These are phyloP conservation scores for Diplodia seriata DNA, from an alignment of 2,329 filamentous ascomycete species.

Conservation along the genomic window DNA sequence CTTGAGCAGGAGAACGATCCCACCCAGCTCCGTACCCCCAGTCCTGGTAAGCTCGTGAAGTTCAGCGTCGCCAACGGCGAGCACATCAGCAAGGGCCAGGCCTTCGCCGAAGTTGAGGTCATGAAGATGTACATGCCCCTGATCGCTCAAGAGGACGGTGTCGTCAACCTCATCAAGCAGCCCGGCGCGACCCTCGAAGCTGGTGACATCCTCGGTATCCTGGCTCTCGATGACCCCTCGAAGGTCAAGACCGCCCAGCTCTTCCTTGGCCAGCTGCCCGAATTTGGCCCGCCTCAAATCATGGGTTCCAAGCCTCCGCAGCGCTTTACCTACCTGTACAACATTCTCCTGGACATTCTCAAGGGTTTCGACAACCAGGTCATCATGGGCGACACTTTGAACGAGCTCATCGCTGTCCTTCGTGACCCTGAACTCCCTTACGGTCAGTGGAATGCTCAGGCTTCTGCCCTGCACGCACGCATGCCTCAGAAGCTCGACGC, in stretches of 20 bases:
- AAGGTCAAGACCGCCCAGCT: constrained; percentile 96
- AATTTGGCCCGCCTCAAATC: constrained; percentile 83
- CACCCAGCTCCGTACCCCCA: constrained; percentile 92
- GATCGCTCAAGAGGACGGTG: constrained; percentile 90
- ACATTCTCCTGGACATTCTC: constrained; percentile 85
- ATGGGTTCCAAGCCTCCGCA: constrained; percentile 92
- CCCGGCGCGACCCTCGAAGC: constrained; percentile 97
- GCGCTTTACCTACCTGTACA: constrained; percentile 77
- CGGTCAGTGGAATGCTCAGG: constrained; percentile 94
- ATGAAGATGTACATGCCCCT: constrained; percentile 99
- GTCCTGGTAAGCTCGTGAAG: constrained; percentile 97
- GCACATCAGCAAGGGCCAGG: constrained; percentile 88
- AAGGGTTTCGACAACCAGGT: constrained; percentile 96
- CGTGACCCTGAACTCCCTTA: constrained; percentile 90
- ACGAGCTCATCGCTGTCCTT: constrained; percentile 88
- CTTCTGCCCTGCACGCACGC: constrained; percentile 93
- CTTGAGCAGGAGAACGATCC: constrained; percentile 99
- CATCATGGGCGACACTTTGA: constrained; percentile 86
- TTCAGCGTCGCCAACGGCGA: constrained; percentile 95
- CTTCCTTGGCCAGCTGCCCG: constrained; percentile 88
- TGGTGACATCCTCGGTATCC: constrained; percentile 97
- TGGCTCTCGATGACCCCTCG: constrained; percentile 91
- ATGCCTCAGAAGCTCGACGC: constrained; percentile 94
- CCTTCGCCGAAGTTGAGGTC: constrained; percentile 97
- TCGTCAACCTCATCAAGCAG: constrained; percentile 98